A percentile compares a stretch with the other conserved stretches of the same genome.
Conservation (phyloP, 805 yeast species). For the Starmerella stellata region DNA sequence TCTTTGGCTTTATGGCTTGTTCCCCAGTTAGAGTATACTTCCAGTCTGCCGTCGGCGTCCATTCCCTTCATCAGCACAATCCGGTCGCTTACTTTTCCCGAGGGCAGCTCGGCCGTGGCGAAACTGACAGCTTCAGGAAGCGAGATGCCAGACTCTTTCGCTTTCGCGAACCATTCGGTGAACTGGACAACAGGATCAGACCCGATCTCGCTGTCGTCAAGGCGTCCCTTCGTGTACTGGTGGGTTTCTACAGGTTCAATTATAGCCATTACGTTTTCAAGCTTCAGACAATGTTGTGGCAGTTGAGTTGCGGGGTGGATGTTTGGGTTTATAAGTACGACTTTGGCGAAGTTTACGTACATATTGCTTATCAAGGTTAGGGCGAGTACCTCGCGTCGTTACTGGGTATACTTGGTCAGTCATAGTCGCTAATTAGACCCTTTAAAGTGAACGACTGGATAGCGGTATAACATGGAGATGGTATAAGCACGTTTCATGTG, state of each 20-base stretch:
- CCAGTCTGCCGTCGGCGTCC: conserved; percentile 57
- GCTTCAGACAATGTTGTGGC: no score
- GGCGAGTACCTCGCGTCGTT: no score
- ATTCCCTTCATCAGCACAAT: conserved; percentile 77
- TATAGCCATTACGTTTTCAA: no score
- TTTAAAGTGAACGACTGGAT: no score
- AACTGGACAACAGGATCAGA: conserved; percentile 41
- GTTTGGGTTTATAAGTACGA: no score
- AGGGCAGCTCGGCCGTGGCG: conserved; percentile 75
- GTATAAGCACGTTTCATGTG: no score
- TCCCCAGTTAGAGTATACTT: conserved; percentile 83
- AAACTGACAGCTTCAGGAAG: conserved; percentile 73
- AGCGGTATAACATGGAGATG: no score
- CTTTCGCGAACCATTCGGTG: conserved; percentile 69
- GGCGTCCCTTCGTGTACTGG: conserved; percentile 17
- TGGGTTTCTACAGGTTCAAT: conserved; percentile 12
- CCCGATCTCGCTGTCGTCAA: conserved; percentile 61
- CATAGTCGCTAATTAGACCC: no score
- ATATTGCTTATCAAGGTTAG: no score
- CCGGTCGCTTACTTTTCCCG: conserved; percentile 78
- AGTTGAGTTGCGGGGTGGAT: no score
- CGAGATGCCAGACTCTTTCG: conserved; percentile 35
- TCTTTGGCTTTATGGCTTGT: conserved; percentile 67
- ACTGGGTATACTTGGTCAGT: no score
- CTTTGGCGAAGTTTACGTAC: no score